These are phyloP conservation scores for Cylindrotheca fusiformis DNA, from an alignment of 108 stramenopile species.

Conservation along the genomic window DNA sequence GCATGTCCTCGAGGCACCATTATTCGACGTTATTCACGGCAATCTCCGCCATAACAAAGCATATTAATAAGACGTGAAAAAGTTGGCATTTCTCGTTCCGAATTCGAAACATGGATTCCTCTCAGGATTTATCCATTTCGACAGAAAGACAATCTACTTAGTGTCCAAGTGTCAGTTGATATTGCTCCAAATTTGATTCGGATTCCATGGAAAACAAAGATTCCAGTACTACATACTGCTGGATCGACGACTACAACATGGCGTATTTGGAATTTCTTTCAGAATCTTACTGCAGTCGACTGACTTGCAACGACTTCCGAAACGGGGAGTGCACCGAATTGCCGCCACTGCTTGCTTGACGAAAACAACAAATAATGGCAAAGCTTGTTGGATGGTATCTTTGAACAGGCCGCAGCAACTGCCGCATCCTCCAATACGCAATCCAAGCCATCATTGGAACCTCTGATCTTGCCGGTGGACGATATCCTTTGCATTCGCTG, in stretches of 20 bases:
- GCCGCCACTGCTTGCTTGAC: slow-evolving; percentile 3
- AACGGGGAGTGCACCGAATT: slow-evolving; percentile 13
- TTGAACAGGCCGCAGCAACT: slow-evolving; percentile 20
- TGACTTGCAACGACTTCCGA: slow-evolving; percentile 7
- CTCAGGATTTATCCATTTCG: too few species aligned
- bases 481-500: not conserved
- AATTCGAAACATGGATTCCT: too few species aligned
- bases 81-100: too few species aligned
- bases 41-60: too few species aligned
- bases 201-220: slow-evolving; percentile 23
- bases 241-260: not conserved
- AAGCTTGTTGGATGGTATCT: slow-evolving; percentile 11
- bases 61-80: too few species aligned
- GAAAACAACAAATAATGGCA: not conserved
- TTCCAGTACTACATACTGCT: not conserved
- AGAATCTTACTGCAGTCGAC: not conserved
- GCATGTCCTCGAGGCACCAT: too few species aligned
- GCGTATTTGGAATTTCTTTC: slow-evolving; percentile 2
- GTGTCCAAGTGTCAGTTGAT: too few species aligned
- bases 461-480: not conserved
- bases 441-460: too few species aligned
- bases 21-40: too few species aligned
- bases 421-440: not conserved
- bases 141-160: too few species aligned
- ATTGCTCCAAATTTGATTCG: too few species aligned